Conservation (phyloP, 2,329 filamentous ascomycete species). For the Fusarium metavorans region DNA sequence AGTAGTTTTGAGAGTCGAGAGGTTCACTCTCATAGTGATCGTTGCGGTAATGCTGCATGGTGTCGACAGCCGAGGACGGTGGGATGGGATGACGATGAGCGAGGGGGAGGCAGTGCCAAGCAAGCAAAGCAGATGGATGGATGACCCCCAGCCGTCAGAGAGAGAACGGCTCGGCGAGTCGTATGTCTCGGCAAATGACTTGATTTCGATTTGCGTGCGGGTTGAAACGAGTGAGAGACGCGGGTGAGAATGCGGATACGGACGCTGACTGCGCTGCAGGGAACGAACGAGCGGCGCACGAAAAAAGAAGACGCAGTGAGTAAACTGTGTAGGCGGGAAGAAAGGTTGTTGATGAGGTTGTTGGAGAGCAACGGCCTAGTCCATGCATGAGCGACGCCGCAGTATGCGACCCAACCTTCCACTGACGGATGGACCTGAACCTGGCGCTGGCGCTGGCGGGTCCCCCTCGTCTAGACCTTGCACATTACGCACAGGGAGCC, state of each 20-base stretch:
- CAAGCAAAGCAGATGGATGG: constrained; percentile 10
- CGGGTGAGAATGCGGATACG: constrained; percentile 4
- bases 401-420: constrained; percentile 20
- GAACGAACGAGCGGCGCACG: constrained; percentile 31
- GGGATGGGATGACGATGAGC: constrained; percentile 6
- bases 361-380: constrained; percentile 36
- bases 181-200: constrained; percentile 18
- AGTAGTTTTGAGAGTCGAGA: constrained; percentile 45
- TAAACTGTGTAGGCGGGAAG: constrained; percentile 6
- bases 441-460: constrained; percentile 21
- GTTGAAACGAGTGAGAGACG: constrained; percentile 27
- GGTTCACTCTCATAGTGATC: constrained; percentile 53
- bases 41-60: constrained; percentile 50
- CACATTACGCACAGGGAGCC: constrained; percentile 23
- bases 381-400: constrained; percentile 4
- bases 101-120: constrained; percentile 25
- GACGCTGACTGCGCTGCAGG: constrained; percentile 15
- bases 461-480: constrained; percentile 6
- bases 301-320: constrained; percentile 15
- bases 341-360: constrained; percentile 38
- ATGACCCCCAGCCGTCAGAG: constrained; percentile 38
- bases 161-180: constrained; percentile 19
- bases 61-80: constrained; percentile 31
- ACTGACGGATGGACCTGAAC: constrained; percentile 18
- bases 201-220: constrained; percentile 7